phyloP scores from a whole-genome alignment of 805 yeast species.

The Kodamaea hsintzibuensis region DNA sequence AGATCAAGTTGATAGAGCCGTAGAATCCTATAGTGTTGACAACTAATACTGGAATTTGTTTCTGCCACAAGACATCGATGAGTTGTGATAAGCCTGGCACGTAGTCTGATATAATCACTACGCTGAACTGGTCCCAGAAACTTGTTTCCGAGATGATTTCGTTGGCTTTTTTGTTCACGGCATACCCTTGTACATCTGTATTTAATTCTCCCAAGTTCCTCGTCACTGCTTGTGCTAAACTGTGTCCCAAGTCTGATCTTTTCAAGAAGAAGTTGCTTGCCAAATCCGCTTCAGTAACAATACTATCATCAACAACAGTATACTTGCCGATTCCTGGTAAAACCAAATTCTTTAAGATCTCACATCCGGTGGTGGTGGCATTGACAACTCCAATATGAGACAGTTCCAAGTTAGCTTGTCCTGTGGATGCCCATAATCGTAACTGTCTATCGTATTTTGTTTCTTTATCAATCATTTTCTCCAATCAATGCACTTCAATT shows the following conservation, averaged over 20 bases:
- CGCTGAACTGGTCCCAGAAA: conserved; percentile 52
- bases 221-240: conserved; percentile 41
- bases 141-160: conserved; percentile 14
- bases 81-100: conserved; percentile 25
- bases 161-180: conserved; percentile 15
- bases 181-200: conserved; percentile 50
- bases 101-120: conserved; percentile 46
- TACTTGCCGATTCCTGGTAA: conserved; percentile 71
- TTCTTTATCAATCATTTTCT: conserved; percentile 35
- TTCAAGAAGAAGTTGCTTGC: conserved; percentile 64
- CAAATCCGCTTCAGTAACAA: conserved; percentile 46
- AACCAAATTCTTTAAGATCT: conserved; percentile 72
- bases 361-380: conserved; percentile 60
- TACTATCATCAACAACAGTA: conserved; percentile 53
- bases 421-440: conserved; percentile 79
- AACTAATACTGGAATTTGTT: conserved; percentile 54
- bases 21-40: conserved; percentile 62
- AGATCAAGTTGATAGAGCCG: conserved; percentile 54
- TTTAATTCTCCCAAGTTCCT: conserved; percentile 56
- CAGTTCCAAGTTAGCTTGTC: conserved; percentile 61
- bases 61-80: conserved; percentile 40
- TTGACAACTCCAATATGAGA: conserved; percentile 64
- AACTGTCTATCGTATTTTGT: conserved; percentile 82
- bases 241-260: conserved; percentile 42
- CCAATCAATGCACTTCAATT: too few species aligned